Base-by-base conservation (phyloP, 306 rosid genomes). In the Rosa chinensis region DNA sequence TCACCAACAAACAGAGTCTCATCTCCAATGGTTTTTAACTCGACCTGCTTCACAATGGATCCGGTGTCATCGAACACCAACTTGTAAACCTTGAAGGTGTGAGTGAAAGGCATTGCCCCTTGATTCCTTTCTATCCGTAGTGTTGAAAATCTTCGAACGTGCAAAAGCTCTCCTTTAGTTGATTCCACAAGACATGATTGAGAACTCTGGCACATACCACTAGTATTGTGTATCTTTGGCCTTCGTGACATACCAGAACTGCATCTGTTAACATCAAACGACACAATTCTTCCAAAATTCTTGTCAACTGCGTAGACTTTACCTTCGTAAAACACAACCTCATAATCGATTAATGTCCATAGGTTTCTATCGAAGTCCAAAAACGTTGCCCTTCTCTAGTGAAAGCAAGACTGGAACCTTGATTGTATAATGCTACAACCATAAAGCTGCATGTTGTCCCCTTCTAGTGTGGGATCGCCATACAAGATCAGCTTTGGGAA, bases 151-250 rank as follows among this genome's bases (percentile, higher is more conserved):
- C 23, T 53, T 6, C 32, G 45, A 72, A 72, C 25, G 35, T 17
- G 61, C 25, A 72, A 50, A 5, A 72, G 23, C 44, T 72, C 44
- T 72, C 63, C 76, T 2, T 48, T 4, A 21, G 76, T 72, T 50
- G 76, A 72, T 50, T 49, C 63, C 76, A 50, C 45, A 32, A 72
- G 45, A 72, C 32, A 72, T 70, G 66, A 53, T 0, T 12, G 59
- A 53, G 21, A 53, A 18, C 59, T 5, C 17, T 23, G 18, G 59
- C 21, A 53, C 59, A 17, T 17, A 18, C 18, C 4, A 56, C 6
- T n/a, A 56, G 25, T 25, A 10, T 2, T 10, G 16, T 28, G 17
- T 64, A 6, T 14, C n/a, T 32, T 13, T 64, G 44, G n/a, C 17
- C 8, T 6, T 56, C 0, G 25, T 20, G 11, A 6, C 25, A 1